Percentiles rank a stretch among this genome's conserved stretches.
Evolutionary conservation across 306 rosid genomes (phyloP).

Genomic region (Ceratonia siliqua): DNA sequence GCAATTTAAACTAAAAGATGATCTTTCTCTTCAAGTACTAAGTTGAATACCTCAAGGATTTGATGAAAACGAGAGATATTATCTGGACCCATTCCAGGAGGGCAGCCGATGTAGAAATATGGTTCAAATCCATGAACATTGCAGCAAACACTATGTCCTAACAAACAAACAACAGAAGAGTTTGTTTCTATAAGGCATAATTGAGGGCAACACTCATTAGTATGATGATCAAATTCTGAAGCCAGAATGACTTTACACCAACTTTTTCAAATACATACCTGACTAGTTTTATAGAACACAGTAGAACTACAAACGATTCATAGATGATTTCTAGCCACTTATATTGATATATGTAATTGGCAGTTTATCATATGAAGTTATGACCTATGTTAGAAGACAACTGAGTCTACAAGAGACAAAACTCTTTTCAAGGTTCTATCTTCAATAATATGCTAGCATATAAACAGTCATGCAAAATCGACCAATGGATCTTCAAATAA

Average conservation of each 20-base stretch:
- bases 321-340: slow-evolving; percentile 2
- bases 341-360: slow-evolving; percentile 18
- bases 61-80: slow-evolving; percentile 75
- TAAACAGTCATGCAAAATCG: slow-evolving; percentile 16
- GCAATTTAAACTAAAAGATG: slow-evolving; percentile 10
- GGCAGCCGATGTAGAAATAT: slow-evolving; percentile 84
- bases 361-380: neutral
- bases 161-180: slow-evolving; percentile 29
- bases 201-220: slow-evolving; percentile 18
- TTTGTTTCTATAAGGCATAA: slow-evolving; percentile 6
- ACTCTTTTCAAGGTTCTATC: neutral
- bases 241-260: neutral
- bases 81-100: slow-evolving; percentile 93
- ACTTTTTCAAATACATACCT: slow-evolving; percentile 20
- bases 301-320: neutral
- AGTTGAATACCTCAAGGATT: slow-evolving; percentile 71
- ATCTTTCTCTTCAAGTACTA: slow-evolving; percentile 16
- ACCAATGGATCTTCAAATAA: neutral
- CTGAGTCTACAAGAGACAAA: slow-evolving; percentile 9
- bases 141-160: slow-evolving; percentile 95
- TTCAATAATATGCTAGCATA: neutral
- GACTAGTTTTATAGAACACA: neutral
- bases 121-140: slow-evolving; percentile 97
- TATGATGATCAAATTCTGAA: neutral
- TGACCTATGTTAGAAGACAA: slow-evolving; percentile 6